phyloP scores from a whole-genome alignment of 306 rosid genomes.

The Acacia acuminata region DNA sequence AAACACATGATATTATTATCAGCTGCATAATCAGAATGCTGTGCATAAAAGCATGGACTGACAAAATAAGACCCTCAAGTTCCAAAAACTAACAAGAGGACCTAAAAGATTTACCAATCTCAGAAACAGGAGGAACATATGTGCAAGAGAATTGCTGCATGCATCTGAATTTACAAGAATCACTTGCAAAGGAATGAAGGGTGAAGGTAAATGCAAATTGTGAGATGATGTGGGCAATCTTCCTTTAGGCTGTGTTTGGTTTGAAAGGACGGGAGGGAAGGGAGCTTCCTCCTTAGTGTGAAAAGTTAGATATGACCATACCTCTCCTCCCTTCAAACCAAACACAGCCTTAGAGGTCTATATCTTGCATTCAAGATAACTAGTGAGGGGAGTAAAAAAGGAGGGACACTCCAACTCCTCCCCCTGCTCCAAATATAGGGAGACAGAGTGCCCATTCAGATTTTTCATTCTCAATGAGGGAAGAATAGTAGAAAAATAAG shows the following conservation, averaged over 20 bases:
- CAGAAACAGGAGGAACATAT: slow-evolving; percentile 5
- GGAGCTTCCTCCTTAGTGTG: too few relatives aligned
- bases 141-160: not conserved
- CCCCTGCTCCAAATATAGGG: not conserved
- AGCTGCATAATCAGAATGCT: slow-evolving; percentile 3
- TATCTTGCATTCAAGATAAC: not conserved
- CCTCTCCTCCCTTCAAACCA: too few relatives aligned
- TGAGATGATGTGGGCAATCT: not conserved
- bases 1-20: slow-evolving; percentile 19
- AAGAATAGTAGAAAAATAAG: not conserved
- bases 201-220: not conserved
- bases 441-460: not conserved
- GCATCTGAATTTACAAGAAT: not conserved
- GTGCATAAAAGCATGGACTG: not conserved
- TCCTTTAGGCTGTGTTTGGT: not conserved
- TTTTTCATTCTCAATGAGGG: not conserved
- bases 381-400: not conserved
- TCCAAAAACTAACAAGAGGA: not conserved
- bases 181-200: not conserved
- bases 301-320: too few relatives aligned
- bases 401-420: not conserved
- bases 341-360: not conserved
- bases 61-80: not conserved
- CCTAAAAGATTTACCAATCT: not conserved
- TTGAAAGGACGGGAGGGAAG: too few relatives aligned